Conservation (phyloP, 306 rosid species). For the Malus orientalis region DNA sequence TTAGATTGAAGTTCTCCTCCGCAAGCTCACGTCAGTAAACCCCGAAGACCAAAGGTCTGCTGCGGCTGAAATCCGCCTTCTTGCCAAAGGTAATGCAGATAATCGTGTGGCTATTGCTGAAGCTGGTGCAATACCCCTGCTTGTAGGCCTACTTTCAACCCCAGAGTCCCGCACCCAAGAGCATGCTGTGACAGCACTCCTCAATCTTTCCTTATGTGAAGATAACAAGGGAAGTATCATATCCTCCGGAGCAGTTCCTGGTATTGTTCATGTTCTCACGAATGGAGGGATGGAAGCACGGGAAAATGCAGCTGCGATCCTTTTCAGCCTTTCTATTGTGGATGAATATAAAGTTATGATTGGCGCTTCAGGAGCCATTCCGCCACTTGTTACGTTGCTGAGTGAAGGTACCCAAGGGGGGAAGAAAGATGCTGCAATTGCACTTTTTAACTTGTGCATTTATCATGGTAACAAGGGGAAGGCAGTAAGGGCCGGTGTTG, state of each 20-base stretch:
- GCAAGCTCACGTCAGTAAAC: conserved; percentile 53
- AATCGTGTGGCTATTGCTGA: conserved; percentile 96
- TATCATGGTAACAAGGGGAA: conserved; percentile 94
- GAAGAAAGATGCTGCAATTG: conserved; percentile 95
- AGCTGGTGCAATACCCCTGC: conserved; percentile 95
- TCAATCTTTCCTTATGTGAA: conserved; percentile 89
- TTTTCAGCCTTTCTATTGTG: conserved; percentile 90
- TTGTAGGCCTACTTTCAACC: conserved; percentile 62
- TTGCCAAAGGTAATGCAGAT: conserved; percentile 92
- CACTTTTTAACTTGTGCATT: conserved; percentile 92
- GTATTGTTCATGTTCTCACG: conserved; percentile 82
- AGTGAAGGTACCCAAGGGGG: conserved; percentile 95
- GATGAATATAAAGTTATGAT: conserved; percentile 88
- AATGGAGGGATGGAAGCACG: conserved; percentile 99
- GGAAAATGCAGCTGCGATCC: conserved; percentile 97
- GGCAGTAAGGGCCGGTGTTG: conserved; percentile 91
- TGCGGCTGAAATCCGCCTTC: conserved; percentile 93
- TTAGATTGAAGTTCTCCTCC: conserved; percentile 40
- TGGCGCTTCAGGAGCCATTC: conserved; percentile 85
- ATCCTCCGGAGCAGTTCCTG: conserved; percentile 83
- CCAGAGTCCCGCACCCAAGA: conserved; percentile 93
- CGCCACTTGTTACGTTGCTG: conserved; percentile 74
- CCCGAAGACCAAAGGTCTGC: conserved; percentile 84
- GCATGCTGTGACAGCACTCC: conserved; percentile 97
- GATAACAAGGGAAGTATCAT: conserved; percentile 82